phyloP scores from a whole-genome alignment of 768 basidiomycete species.

The Heimioporus sp. region DNA sequence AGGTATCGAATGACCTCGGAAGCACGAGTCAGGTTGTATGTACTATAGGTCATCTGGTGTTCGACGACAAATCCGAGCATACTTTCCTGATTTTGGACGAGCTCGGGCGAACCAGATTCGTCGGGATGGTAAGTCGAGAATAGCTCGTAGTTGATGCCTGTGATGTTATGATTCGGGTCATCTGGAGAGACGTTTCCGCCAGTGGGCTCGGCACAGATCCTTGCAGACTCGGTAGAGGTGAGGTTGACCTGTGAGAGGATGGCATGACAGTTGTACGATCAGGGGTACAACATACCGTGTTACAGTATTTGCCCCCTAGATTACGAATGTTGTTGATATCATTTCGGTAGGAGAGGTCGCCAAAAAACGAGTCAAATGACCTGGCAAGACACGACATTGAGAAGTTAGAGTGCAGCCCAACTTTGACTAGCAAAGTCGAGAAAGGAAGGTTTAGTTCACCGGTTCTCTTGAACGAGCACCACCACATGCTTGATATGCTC shows the following conservation, averaged over 20 bases:
- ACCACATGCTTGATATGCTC: conserved; percentile 26
- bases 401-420: background rate
- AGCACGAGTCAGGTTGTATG: conserved; percentile 11
- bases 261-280: too few relatives aligned
- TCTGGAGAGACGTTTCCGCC: conserved; percentile 13
- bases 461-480: conserved; percentile 27
- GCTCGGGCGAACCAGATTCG: too few relatives aligned
- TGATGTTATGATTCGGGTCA: too few relatives aligned
- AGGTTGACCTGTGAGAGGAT: conserved; percentile 9
- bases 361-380: conserved; percentile 26
- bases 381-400: background rate
- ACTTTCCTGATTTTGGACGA: conserved; percentile 31
- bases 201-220: conserved; percentile 18
- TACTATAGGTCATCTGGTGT: conserved; percentile 15
- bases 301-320: conserved; percentile 17
- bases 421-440: too few relatives aligned
- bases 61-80: conserved; percentile 25
- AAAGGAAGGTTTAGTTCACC: conserved; percentile 13
- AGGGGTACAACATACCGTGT: conserved; percentile 13
- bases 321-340: conserved; percentile 27
- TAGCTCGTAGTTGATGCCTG: too few relatives aligned
- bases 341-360: conserved; percentile 24
- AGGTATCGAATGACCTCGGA: conserved; percentile 20
- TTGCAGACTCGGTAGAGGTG: conserved; percentile 5
- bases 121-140: too few relatives aligned